Evolutionary conservation across 2,329 filamentous ascomycete species (phyloP).

Genomic region (Ophiostoma populinum): DNA sequence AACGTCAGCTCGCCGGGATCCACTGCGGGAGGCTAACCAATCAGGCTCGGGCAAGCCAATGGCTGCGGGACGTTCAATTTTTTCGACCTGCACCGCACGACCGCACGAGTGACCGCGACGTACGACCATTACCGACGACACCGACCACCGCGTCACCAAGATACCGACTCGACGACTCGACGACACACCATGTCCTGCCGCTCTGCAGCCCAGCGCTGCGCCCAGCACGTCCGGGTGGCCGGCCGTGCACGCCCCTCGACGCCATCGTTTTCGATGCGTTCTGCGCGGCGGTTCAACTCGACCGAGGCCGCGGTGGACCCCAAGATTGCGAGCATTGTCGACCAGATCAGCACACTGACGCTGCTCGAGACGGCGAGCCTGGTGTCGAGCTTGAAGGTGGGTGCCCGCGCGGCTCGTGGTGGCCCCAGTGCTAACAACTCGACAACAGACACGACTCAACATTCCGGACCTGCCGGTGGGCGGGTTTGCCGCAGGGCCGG

Average conservation of each 20-base stretch:
- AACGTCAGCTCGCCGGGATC: constrained; percentile 1
- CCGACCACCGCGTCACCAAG: not conserved
- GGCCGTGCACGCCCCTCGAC: constrained; percentile 28
- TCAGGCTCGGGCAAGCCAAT: constrained; percentile 4
- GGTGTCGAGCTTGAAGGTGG: constrained; percentile 85
- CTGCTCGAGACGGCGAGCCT: constrained; percentile 94
- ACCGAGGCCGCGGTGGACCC: constrained; percentile 66
- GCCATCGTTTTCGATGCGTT: constrained; percentile 26
- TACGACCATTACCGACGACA: not conserved
- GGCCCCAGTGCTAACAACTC: no score
- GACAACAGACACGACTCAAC: constrained; percentile 77
- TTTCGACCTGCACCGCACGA: no score
- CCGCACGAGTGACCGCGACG: constrained; percentile 2
- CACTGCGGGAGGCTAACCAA: not conserved
- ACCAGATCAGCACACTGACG: constrained; percentile 97
- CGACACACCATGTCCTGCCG: constrained; percentile 39
- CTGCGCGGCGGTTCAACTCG: constrained; percentile 68
- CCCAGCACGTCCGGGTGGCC: constrained; percentile 39
- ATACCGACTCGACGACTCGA: not conserved
- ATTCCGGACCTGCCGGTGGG: constrained; percentile 95
- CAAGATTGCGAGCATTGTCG: constrained; percentile 88
- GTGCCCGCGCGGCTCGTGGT: no score
- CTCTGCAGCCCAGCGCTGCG: constrained; percentile 46
- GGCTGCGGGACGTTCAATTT: constrained; percentile 3
- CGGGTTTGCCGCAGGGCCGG: constrained; percentile 58